These are phyloP conservation scores for Chenopodium album DNA, from an alignment of 148 eudicot species.

Conservation along the genomic window DNA sequence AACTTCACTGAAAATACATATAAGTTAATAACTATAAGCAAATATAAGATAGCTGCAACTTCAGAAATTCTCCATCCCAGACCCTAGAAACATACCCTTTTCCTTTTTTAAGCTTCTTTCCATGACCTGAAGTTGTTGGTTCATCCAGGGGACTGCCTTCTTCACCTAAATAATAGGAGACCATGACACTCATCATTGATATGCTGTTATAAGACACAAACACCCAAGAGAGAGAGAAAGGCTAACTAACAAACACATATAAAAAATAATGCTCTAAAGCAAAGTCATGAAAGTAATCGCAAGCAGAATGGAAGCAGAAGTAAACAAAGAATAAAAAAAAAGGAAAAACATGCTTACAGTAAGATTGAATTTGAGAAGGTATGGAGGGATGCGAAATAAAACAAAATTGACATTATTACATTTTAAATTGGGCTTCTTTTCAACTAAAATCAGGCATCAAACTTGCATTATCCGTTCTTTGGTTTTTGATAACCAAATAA, in stretches of 20 bases:
- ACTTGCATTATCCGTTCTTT: too few species aligned
- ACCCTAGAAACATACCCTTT: constrained; percentile 62
- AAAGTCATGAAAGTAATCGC: neutral
- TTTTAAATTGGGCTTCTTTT: neutral
- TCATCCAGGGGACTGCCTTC: constrained; percentile 55
- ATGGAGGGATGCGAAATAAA: neutral
- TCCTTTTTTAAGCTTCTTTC: constrained; percentile 51
- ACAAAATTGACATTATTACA: too few species aligned
- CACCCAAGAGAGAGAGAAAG: neutral
- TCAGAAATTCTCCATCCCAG: neutral
- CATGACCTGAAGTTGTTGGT: constrained; percentile 50
- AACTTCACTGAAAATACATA: too few species aligned
- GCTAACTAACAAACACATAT: neutral
- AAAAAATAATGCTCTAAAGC: neutral
- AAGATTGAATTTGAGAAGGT: neutral
- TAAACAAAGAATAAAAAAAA: neutral
- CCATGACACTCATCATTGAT: neutral
- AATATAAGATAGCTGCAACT: neutral
- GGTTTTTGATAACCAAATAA: neutral
- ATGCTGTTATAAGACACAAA: neutral
- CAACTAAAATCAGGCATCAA: neutral
- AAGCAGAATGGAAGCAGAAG: neutral
- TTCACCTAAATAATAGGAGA: constrained; percentile 36
- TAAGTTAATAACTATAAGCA: too few species aligned
- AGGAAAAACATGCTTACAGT: neutral